Base-by-base conservation (phyloP, 2,329 filamentous ascomycete genomes). In the Colletotrichum chlorophyti region DNA sequence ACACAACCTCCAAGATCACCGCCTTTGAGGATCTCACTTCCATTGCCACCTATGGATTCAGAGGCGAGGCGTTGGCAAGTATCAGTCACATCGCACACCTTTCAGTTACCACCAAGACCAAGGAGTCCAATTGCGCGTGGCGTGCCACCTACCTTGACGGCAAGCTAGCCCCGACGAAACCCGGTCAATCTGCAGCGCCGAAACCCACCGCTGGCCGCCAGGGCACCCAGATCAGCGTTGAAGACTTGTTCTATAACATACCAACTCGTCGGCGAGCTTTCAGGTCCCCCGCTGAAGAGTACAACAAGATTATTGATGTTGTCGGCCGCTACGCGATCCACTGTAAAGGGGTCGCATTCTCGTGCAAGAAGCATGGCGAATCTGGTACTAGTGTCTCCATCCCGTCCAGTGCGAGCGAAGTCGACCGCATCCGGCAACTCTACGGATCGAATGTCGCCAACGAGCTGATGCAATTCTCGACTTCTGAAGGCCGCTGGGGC, bases 51-150 rank as follows among this genome's bases (percentile, higher is more conserved):
- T 99, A 99, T 72, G 95, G 95, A n/a, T 99, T 99, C 70, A 90
- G 95, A 50, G 95, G 95, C 53, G 95, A 99, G 75, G 95, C 95
- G 4, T 78, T 99, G 52, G 95, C 95, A 12, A 98, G 95, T 75
- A 99, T 99, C 72, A 98, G 94, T 70, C 95, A 99, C 71, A 97
- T 99, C 66, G 94, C 96, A 29, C 96, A 99, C 77, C 82, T 99
- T 19, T 92, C 89, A 4, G 92, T 99, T 38, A 98, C 94, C 1
- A 99, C 96, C 7, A 96, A 93, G 72, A 98, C 93, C 1, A 89
- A 90, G 58, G 88, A 92, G 38, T 96, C 93, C 0, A 88, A 86
- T 65, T 91, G 92, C 74, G 95, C 95, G 14, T 99, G 91, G 91
- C 88, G 91, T 70, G 93, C 93, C 19, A 87, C 91, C 64, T 99